Conservation (phyloP, 768 basidiomycete species). For the Lentinula sp. region DNA sequence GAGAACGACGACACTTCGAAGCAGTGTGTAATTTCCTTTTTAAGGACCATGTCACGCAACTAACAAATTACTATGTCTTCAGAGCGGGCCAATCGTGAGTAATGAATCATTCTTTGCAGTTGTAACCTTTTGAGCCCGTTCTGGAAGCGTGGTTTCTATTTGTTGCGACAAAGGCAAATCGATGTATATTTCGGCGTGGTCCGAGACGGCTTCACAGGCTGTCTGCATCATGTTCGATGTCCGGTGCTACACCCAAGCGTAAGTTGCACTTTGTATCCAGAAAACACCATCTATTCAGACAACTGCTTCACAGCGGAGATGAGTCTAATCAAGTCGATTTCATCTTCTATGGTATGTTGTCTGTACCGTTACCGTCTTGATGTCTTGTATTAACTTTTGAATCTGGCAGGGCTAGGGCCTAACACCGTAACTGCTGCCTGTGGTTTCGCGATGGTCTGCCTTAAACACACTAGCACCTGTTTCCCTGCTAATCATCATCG, state of each 20-base stretch:
- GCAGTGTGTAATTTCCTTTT: conserved; percentile 13
- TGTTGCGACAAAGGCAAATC: not conserved
- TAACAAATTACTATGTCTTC: not conserved
- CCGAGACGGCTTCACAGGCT: not conserved
- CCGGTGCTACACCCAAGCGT: not conserved
- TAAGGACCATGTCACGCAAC: not conserved
- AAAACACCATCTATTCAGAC: not conserved
- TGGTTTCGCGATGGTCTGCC: not conserved
- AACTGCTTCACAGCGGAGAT: no score
- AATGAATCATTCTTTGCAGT: not conserved
- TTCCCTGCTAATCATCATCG: not conserved
- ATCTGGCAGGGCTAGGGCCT: not conserved
- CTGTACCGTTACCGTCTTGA: not conserved
- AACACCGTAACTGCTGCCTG: not conserved
- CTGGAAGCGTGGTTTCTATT: not conserved
- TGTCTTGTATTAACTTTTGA: not conserved
- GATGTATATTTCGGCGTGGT: not conserved
- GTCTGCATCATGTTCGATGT: not conserved
- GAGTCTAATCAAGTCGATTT: not conserved
- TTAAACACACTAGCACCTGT: not conserved
- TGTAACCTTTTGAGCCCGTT: no score
- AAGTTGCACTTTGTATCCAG: not conserved
- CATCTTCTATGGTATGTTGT: not conserved
- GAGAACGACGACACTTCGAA: conserved; percentile 18
- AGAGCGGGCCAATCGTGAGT: not conserved